These are phyloP conservation scores for Boletus rubescentipes DNA, from an alignment of 768 basidiomycete genomes.

Conservation along the genomic window DNA sequence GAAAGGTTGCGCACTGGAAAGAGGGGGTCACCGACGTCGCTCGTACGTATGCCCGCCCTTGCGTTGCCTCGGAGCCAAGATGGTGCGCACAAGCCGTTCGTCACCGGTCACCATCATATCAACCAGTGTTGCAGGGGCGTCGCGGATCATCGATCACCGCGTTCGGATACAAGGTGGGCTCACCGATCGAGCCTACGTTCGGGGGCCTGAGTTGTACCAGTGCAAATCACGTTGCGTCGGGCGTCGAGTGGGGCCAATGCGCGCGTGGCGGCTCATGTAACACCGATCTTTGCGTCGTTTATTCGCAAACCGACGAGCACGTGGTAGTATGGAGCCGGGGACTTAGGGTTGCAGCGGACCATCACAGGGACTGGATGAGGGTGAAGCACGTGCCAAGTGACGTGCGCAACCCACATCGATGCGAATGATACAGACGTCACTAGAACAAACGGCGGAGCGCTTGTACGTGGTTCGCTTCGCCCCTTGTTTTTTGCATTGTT, in stretches of 20 bases:
- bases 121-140: not conserved
- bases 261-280: not conserved
- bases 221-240: not conserved
- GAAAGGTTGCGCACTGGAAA: too few relatives aligned
- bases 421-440: not conserved
- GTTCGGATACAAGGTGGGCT: not conserved
- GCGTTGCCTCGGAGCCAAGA: not conserved
- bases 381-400: not conserved
- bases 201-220: not conserved
- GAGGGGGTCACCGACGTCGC: too few relatives aligned
- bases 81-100: not conserved
- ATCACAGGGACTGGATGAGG: not conserved
- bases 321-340: not conserved
- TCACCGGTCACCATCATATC: not conserved
- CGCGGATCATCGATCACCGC: not conserved
- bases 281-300: too few relatives aligned
- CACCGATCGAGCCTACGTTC: not conserved
- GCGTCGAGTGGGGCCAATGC: not conserved
- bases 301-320: not conserved
- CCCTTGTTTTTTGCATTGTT: not conserved
- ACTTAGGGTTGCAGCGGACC: not conserved
- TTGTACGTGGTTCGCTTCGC: not conserved
- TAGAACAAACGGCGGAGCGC: not conserved
- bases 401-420: not conserved
- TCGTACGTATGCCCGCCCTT: too few relatives aligned